Base-by-base conservation (phyloP, 2,329 filamentous ascomycete genomes). In the Ophiostoma montium region DNA sequence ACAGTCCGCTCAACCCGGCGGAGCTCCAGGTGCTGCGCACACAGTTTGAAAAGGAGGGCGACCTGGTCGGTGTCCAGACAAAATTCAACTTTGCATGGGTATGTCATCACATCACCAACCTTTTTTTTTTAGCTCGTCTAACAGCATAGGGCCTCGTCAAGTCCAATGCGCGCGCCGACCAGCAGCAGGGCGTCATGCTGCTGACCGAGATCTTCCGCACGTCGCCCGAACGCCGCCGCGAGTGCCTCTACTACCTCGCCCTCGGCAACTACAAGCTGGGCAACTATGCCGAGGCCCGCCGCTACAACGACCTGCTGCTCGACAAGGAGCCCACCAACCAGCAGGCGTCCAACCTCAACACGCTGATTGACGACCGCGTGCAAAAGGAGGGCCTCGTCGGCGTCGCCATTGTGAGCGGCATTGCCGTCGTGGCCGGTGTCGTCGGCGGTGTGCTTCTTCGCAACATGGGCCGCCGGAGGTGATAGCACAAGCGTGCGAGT, bases 21-120 rank as follows among this genome's bases (percentile, higher is more conserved):
- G 92, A 98, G 68, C 82, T 98, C 53, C 82, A 89, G 65, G 92
- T 96, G 54, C 76, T 98, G 48, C 86, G 90, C 56, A 75, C 86
- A 53, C 92, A 98, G 66, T 98, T 92, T 65, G 90, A 96, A 64
- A 95, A 95, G 64, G 92, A 98, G 69, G 92, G 90, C 57, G 86
- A 94, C 60, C 94, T 94, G 72, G 90, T 95, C 53, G 89, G 90
- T 52, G 78, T 98, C 36, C 92, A 98, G 67, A 98, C 92, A 54
- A 96, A 96, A 65, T 98, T 98, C 78, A 98, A 98, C 79, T 96
- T 90, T 66, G 90, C 92, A 63, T 98, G 92, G 92, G 88, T 94
- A 78, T 50, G 72, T 58, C 33, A 33, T 39, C 35, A 33, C 15
- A 13, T 41, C n/a, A 31, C 4, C 35, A 13, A 7, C 31, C 1